phyloP scores from a whole-genome alignment of 2,329 filamentous ascomycete species.

The Clonostachys solani region DNA sequence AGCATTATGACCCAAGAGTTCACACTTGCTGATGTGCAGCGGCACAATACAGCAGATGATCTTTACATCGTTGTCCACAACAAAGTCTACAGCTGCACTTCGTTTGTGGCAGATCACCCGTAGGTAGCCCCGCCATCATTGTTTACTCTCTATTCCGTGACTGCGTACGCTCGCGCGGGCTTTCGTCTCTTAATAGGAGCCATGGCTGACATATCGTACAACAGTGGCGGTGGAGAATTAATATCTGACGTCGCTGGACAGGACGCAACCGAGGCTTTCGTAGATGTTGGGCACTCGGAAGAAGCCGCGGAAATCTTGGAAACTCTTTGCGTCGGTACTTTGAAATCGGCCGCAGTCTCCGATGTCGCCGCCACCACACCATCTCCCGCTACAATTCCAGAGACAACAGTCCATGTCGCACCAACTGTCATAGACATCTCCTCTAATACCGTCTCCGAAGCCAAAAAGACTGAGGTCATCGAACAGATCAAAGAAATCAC shows the following conservation, averaged over 20 bases:
- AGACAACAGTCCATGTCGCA: too few relatives aligned
- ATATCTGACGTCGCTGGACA: background rate
- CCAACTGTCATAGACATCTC: too few relatives aligned
- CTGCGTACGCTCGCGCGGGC: background rate
- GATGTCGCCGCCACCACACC: too few relatives aligned
- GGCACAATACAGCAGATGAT: slow-evolving; percentile 83
- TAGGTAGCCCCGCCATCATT: slow-evolving; percentile 29
- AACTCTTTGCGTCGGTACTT: background rate
- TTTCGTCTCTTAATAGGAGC: too few relatives aligned
- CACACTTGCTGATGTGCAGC: slow-evolving; percentile 69
- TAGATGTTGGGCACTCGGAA: background rate
- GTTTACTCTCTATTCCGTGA: background rate
- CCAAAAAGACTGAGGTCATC: too few relatives aligned
- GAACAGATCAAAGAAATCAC: too few relatives aligned
- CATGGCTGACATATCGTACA: background rate
- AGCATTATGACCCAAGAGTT: slow-evolving; percentile 29
- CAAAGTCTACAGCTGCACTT: slow-evolving; percentile 79
- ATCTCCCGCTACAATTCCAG: too few relatives aligned
- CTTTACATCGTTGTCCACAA: slow-evolving; percentile 83
- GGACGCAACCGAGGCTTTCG: background rate
- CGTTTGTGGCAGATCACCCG: slow-evolving; percentile 91
- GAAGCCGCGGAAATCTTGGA: background rate
- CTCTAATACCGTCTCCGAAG: too few relatives aligned
- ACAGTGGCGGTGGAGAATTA: background rate
- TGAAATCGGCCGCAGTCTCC: background rate